Evolutionary conservation across 345 rosid species (phyloP), one percentile per base, ranked within the genome.

Genomic region (Linum trigynum): DNA sequence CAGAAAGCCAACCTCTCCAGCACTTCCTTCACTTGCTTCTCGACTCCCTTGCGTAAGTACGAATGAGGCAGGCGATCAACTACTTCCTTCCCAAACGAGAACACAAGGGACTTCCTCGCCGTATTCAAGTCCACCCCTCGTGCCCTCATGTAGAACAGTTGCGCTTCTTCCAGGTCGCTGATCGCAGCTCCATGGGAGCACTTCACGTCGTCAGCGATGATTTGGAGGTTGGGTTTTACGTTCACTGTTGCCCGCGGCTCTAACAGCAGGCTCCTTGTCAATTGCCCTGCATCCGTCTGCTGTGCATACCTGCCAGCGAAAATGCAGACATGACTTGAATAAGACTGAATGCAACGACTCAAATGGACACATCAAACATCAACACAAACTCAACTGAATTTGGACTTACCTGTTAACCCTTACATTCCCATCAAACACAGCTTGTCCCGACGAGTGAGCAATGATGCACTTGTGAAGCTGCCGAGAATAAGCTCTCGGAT

Each of bases 101-200:
- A 74, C 8, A 88, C 83, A 4, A 94, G 92, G 63, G 99, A 97
- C 74, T 76, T 84, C 71, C 95, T 82, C 7, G 97, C 96, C 0
- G 85, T 86, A 73, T 84, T 79, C 40, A 72, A 65, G 80, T 90
- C 88, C 5, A 90, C 77, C 16, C 99, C 97, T 1, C 96, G 91
- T 4, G 97, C 97, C 72, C 71, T 89, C 57, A 94, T 83, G 81
- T 94, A 94, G 82, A 94, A 94, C 41, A 90, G 81, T 55, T 88
- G 96, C 76, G 85, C 81, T 57, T 88, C 92, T 73, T 94, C 99
- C 0, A 90, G 80, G 78, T 90, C 97, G 37, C 95, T 86, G 61
- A 86, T 88, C 0, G 99, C 99, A 76, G 97, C 97, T 72, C 97
- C 99, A 14, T 94, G 97, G 7, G 97, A 88, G 79, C 97, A 94